Base-by-base conservation (phyloP, 1,284 basidiomycete genomes). In the Cryptococcus sp. region DNA sequence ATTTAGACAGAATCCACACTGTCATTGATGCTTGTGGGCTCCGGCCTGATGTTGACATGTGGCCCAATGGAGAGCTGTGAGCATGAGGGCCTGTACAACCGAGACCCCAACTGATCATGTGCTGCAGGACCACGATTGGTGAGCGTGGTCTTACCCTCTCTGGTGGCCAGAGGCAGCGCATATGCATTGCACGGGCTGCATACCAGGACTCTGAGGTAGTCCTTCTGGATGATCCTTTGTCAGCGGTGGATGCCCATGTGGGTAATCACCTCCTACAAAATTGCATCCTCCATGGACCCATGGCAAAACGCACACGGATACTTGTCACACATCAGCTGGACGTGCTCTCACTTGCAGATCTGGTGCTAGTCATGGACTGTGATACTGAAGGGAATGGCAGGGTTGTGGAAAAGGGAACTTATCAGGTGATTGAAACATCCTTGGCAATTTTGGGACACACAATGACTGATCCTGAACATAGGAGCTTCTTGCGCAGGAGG, bases 281-380 rank as follows among this genome's bases (percentile, higher is more conserved):
- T 52, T 87, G 86, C 63, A 75, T 89, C 15, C 73, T 87, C 7
- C 76, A 69, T 17, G 87, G 87, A 0, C 85, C 87, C 0, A 76
- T 89, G 27, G 82, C 84, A 0, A 71, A 80, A 41, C 82, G 85
- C 56, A 89, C 88, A 0, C 81, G 88, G 19, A 80, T 91, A 22
- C 80, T 91, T 22, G 88, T 88, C 23, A 90, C 89, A 0, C 89
- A 90, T 70, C 67, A 77, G 13, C 75, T 88, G 3, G 86, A 88
- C 68, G 84, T 89, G 15, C 78, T 90, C 1, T 57, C 57, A 6
- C 47, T 52, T 3, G 68, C 68, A 5, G 71, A 73, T 44, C 23
- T 56, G 17, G 44, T 70, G 5, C 25, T 71, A 13, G 63, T 70
- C 44, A 65, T 73, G 61, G 66, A 66, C 25, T 45, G 51, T 22